Evolutionary conservation across 2,329 filamentous ascomycete species (phyloP), one percentile per base, ranked within the genome.

Genomic region (Cytospora paraplurivora): DNA sequence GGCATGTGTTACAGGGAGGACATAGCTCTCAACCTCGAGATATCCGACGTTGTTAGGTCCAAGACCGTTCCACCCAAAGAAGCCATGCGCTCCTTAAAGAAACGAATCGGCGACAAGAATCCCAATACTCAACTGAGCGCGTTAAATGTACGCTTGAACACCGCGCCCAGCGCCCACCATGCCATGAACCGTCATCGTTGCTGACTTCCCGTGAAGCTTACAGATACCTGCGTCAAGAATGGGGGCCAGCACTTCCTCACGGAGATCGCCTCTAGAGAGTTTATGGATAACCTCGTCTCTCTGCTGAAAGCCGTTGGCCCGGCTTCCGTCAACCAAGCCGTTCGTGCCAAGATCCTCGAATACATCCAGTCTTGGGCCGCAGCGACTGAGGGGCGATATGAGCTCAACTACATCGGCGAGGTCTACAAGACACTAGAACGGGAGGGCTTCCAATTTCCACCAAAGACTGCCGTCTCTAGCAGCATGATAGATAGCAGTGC

Each of bases 191-290:
- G 13, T 11, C 44, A 4, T 19, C 37, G 15, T 13, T 56, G 32
- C 56, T 62, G 15, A 63, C 47, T 21, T 44, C 6, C 27, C 15
- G 7, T 58, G 60, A 67, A 87, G 92, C 89, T 99, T 72, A 97
- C 93, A 68, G 95, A 99, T 79, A 98, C 95, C 0, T 99, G 95
- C 75, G 93, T 98, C 66, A 99, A 99, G 81, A 99, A 99, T 81
- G 95, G 95, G 65, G 95, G 95, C 70, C 86, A 90, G 47, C 95
- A 99, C 77, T 99, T 99, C 76, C 88, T 99, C 56, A 85, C 88
- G 69, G 95, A 99, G 79, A 95, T 99, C 70, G 94, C 95, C 49
- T 97, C 94, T 19, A 88, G 93, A 68, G 95, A 99, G 79, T 99
- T 98, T 73, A 96, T 99, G 90, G 95, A 99, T 78, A 97, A 97